Conservation (phyloP, 345 rosid genomes). For the Geranium rotundifolium region DNA sequence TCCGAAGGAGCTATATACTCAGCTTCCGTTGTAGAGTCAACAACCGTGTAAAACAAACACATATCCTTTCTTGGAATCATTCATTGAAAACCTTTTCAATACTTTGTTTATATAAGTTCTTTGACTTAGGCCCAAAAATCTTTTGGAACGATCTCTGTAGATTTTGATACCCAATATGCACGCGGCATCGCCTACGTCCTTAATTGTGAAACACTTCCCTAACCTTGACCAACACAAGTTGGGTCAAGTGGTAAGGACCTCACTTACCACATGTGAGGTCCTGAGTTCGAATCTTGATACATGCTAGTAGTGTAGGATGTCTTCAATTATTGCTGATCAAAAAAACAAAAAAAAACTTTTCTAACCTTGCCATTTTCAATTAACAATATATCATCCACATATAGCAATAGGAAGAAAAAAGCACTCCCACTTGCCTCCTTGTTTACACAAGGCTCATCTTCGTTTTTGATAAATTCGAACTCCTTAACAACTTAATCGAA, state of each 20-base stretch:
- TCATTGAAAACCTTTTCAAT: too few species aligned
- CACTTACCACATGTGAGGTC: too few species aligned
- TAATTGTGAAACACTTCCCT: not conserved
- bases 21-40: too few species aligned
- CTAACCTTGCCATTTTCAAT: not conserved
- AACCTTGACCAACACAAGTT: not conserved
- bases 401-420: not conserved
- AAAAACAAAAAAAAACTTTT: not conserved
- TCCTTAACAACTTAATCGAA: not conserved
- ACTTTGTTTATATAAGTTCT: constrained; percentile 1
- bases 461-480: not conserved
- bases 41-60: too few species aligned
- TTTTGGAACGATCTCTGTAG: too few species aligned
- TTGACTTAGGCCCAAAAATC: not conserved
- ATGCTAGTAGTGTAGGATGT: too few species aligned
- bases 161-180: not conserved
- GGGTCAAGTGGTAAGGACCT: too few species aligned
- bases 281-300: too few species aligned
- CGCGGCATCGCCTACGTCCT: not conserved
- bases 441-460: not conserved
- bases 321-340: too few species aligned
- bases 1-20: too few species aligned
- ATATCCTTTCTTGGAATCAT: too few species aligned
- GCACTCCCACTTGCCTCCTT: too few species aligned
- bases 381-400: not conserved